A percentile compares a stretch with the other conserved stretches of the same genome.
Conservation (phyloP, 495 filamentous ascomycete genomes). For the Penicillium manginii region DNA sequence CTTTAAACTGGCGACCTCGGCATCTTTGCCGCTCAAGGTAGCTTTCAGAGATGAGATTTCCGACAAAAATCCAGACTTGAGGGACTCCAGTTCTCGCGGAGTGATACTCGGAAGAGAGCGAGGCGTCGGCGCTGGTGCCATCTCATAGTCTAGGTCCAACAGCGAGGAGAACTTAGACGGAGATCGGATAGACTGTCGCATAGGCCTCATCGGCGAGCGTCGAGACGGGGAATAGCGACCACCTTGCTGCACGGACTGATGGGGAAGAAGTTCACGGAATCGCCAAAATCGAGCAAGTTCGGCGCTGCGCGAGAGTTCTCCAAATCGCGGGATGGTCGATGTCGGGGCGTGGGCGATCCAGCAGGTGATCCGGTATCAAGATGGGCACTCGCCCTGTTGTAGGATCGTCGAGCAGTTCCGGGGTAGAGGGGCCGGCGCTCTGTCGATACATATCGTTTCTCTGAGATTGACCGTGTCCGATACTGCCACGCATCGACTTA, state of each 20-base stretch:
- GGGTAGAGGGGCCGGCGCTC: conserved; percentile 39
- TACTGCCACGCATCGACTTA: conserved; percentile 43
- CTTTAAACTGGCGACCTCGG: conserved; percentile 83
- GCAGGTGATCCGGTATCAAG: conserved; percentile 45
- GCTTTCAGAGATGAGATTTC: conserved; percentile 91
- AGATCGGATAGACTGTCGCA: conserved; percentile 39
- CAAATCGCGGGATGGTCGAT: conserved; percentile 62
- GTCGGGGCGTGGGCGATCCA: conserved; percentile 63
- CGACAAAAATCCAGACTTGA: conserved; percentile 86
- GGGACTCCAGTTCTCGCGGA: conserved; percentile 84
- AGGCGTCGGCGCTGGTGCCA: conserved; percentile 86
- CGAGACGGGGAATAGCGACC: conserved; percentile 48
- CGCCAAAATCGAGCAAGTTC: conserved; percentile 84
- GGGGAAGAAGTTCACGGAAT: conserved; percentile 64
- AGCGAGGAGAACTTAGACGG: conserved; percentile 53
- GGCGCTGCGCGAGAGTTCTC: conserved; percentile 31
- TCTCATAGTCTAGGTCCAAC: conserved; percentile 78
- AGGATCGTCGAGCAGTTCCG: conserved; percentile 33
- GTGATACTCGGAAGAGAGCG: conserved; percentile 90
- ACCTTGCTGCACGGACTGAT: conserved; percentile 41
- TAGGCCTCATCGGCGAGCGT: conserved; percentile 43
- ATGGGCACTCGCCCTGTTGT: conserved; percentile 35
- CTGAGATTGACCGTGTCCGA: conserved; percentile 32
- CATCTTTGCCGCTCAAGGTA: conserved; percentile 86
- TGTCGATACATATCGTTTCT: conserved; percentile 20